These are phyloP conservation scores for Zygosaccharomyces pseudorouxii DNA, from an alignment of 805 yeast genomes.

Conservation along the genomic window DNA sequence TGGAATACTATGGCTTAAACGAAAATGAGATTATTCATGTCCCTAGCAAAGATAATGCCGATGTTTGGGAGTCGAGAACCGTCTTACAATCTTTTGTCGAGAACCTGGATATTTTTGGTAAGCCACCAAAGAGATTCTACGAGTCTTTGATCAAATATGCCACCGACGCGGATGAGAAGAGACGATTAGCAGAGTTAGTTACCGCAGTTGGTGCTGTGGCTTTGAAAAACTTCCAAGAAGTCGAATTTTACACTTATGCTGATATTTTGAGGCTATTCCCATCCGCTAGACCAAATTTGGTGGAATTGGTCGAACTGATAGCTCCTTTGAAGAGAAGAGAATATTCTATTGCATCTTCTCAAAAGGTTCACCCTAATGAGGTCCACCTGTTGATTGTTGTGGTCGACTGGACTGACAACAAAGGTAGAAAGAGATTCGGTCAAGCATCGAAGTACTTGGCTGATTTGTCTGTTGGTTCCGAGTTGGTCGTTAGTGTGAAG, in stretches of 20 bases:
- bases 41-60: conserved; percentile 60
- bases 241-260: conserved; percentile 71
- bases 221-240: conserved; percentile 80
- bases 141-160: conserved; percentile 76
- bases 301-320: conserved; percentile 64
- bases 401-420: conserved; percentile 88
- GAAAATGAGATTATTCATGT: conserved; percentile 65
- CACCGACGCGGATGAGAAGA: conserved; percentile 60
- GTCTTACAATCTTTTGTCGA: conserved; percentile 76
- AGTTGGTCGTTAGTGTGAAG: conserved; percentile 88
- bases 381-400: conserved; percentile 90
- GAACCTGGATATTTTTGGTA: conserved; percentile 83
- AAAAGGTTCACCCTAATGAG: conserved; percentile 83
- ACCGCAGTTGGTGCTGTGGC: conserved; percentile 80
- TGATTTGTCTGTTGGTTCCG: conserved; percentile 72
- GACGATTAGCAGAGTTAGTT: conserved; percentile 55
- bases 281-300: conserved; percentile 73
- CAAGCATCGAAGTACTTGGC: conserved; percentile 91
- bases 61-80: conserved; percentile 65
- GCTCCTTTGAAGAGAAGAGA: conserved; percentile 94
- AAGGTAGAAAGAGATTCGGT: conserved; percentile 83
- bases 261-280: conserved; percentile 77
- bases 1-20: conserved; percentile 64
- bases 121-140: conserved; percentile 92
- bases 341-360: conserved; percentile 96